phyloP scores from a whole-genome alignment of 495 filamentous ascomycete genomes.

The Aspergillus saccharolyticus region DNA sequence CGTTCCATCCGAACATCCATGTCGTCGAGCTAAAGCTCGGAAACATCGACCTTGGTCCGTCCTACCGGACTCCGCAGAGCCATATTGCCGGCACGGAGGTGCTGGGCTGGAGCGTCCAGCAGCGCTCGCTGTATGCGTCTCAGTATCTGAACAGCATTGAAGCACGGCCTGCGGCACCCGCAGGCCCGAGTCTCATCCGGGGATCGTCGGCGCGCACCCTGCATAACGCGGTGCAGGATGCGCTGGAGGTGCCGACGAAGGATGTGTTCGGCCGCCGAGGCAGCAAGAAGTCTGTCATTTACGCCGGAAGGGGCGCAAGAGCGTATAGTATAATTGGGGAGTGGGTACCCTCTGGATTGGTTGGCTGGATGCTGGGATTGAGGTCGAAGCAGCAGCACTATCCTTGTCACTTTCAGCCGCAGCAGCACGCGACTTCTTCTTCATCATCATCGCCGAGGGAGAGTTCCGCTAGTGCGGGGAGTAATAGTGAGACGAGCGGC shows the following conservation, averaged over 20 bases:
- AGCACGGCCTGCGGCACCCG: constrained; percentile 38
- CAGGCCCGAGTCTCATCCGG: constrained; percentile 40
- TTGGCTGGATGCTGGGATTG: constrained; percentile 86
- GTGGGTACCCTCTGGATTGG: constrained; percentile 72
- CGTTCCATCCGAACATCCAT: constrained; percentile 51
- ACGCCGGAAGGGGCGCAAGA: constrained; percentile 74
- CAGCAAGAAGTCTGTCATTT: constrained; percentile 48
- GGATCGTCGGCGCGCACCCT: constrained; percentile 70
- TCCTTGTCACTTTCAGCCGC: neutral
- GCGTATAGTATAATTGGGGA: constrained; percentile 82
- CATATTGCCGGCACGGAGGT: constrained; percentile 55
- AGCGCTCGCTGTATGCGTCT: constrained; percentile 38
- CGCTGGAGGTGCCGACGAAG: constrained; percentile 50
- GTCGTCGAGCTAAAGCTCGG: constrained; percentile 84
- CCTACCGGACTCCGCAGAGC: constrained; percentile 36
- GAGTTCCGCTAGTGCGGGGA: constrained; percentile 27
- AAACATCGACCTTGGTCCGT: constrained; percentile 64
- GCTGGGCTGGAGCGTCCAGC: constrained; percentile 57
- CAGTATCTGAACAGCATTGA: constrained; percentile 43
- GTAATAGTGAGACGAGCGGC: constrained; percentile 33
- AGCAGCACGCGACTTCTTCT: neutral
- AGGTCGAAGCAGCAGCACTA: constrained; percentile 29
- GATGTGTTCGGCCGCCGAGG: constrained; percentile 36
- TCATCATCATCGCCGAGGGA: constrained; percentile 8
- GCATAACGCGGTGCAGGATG: constrained; percentile 84